Conservation (phyloP, 192 early-diverging fungal genomes). For the Backusella luteola region DNA sequence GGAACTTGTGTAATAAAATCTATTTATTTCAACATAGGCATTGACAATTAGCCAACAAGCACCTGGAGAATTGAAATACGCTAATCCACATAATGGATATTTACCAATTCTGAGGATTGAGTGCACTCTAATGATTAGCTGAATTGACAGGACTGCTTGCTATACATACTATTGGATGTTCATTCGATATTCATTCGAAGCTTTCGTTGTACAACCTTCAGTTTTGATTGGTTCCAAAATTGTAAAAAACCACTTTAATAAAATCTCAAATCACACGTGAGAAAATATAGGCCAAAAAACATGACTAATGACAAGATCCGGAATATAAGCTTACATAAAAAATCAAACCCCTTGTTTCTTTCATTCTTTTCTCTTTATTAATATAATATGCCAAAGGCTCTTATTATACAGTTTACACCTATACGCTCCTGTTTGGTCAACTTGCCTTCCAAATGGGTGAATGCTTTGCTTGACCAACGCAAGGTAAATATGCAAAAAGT, state of each 20-base stretch:
- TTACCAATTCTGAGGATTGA: too few relatives aligned
- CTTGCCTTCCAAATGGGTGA: slow-evolving; percentile 70
- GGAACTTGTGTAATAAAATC: too few relatives aligned
- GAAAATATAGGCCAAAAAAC: slow-evolving; percentile 3
- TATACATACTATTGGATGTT: too few relatives aligned
- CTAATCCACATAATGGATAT: too few relatives aligned
- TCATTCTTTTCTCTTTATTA: not conserved
- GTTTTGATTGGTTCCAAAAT: not conserved
- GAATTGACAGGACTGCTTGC: too few relatives aligned
- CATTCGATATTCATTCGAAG: too few relatives aligned
- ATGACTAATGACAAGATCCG: not conserved
- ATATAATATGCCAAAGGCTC: slow-evolving; percentile 49
- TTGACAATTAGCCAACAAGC: too few relatives aligned
- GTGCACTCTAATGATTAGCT: too few relatives aligned
- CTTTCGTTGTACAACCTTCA: not conserved
- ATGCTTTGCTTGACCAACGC: slow-evolving; percentile 66
- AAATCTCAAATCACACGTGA: not conserved
- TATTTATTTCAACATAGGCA: too few relatives aligned
- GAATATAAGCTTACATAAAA: slow-evolving; percentile 8
- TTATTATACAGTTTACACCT: slow-evolving; percentile 63
- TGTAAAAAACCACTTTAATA: not conserved
- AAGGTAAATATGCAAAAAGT: slow-evolving; percentile 45
- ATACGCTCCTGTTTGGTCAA: slow-evolving; percentile 71
- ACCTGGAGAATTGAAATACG: too few relatives aligned
- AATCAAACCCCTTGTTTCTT: not conserved